phyloP scores from a whole-genome alignment of 148 eudicot genomes.

The Bassia scoparia region DNA sequence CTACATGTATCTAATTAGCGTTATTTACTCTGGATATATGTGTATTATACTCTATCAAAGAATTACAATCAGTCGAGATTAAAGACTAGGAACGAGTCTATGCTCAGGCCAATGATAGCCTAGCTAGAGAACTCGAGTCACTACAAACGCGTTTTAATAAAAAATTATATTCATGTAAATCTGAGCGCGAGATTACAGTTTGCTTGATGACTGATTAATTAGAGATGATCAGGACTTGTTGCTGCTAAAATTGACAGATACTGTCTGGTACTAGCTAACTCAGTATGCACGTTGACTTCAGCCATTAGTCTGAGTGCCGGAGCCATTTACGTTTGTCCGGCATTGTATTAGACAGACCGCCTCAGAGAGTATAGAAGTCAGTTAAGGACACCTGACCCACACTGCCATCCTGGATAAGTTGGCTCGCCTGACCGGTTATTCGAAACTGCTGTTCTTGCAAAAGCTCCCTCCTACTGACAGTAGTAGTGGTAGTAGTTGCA shows the following conservation, averaged over 20 bases:
- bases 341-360: constrained; percentile 5
- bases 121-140: no score
- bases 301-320: constrained; percentile 14
- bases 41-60: no score
- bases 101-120: no score
- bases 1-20: no score
- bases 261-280: background rate
- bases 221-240: background rate
- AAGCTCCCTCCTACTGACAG: background rate
- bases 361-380: background rate
- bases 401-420: constrained; percentile 1
- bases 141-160: no score
- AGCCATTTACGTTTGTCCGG: constrained; percentile 9
- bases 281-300: constrained; percentile 8
- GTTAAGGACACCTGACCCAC: constrained; percentile 14
- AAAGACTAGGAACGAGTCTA: no score
- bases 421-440: background rate
- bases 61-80: no score
- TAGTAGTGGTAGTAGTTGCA: background rate
- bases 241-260: background rate
- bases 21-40: no score
- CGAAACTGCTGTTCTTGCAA: background rate
- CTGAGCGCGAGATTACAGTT: no score
- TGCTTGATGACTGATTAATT: no score
- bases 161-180: no score